Conservation (phyloP, 2,329 filamentous ascomycete genomes). For the Sclerotinia nivalis region DNA sequence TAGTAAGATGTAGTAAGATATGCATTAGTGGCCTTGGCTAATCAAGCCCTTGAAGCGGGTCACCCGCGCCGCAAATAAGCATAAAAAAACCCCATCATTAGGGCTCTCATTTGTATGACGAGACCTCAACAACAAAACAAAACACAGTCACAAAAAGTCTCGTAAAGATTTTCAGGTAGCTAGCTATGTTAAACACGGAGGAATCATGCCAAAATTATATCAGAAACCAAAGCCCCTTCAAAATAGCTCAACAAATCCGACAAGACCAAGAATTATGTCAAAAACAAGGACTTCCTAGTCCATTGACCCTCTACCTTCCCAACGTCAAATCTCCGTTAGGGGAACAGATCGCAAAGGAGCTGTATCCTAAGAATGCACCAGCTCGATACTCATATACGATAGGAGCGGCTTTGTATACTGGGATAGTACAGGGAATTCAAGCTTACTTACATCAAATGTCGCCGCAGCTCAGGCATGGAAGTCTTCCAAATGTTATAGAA, state of each 20-base stretch:
- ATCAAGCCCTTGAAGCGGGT: not conserved
- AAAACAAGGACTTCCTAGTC: constrained; percentile 25
- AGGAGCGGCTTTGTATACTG: constrained; percentile 1
- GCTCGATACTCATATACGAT: constrained; percentile 5
- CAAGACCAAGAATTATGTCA: constrained; percentile 26
- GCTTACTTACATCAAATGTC: constrained; percentile 25
- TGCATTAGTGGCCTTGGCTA: not conserved
- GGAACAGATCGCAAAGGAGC: constrained; percentile 21
- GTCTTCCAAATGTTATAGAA: constrained; percentile 22
- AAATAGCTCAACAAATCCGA: constrained; percentile 27
- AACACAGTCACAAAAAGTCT: not conserved
- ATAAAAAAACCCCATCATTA: not conserved
- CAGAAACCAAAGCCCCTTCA: constrained; percentile 15
- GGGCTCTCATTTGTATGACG: not conserved
- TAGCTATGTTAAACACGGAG: constrained; percentile 12
- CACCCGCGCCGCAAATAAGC: not conserved
- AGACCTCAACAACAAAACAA: not conserved
- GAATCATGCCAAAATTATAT: constrained; percentile 22
- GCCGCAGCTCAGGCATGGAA: constrained; percentile 12
- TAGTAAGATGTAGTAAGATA: not conserved
- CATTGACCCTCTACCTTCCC: constrained; percentile 27
- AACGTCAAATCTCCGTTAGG: constrained; percentile 7
- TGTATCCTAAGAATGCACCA: constrained; percentile 26
- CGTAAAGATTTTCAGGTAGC: too few species aligned
- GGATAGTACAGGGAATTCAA: constrained; percentile 27